These are phyloP conservation scores for Chrysanthemum lavandulifolium DNA, from an alignment of 129 eudicot species.

Conservation along the genomic window DNA sequence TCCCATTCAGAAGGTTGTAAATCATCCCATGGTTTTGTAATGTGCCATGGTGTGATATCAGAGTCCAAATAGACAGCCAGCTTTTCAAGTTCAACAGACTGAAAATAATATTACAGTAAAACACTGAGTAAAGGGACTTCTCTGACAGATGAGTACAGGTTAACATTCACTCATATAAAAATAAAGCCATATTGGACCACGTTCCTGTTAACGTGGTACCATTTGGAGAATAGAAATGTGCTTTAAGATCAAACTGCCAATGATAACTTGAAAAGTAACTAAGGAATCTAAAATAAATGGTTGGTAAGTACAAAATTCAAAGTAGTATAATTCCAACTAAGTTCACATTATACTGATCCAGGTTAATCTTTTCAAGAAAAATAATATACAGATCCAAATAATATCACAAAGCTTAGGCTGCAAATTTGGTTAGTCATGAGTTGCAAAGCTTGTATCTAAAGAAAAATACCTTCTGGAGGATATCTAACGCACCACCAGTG, in stretches of 20 bases:
- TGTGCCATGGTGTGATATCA: conserved; percentile 79
- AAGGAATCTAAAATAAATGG: conserved; percentile 4
- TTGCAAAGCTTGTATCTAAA: conserved; percentile 12
- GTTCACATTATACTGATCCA: neutral
- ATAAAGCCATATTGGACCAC: neutral
- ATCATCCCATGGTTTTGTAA: conserved; percentile 81
- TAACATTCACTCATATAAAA: conserved; percentile 4
- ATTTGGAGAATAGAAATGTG: conserved; percentile 4
- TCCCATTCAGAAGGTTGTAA: conserved; percentile 83
- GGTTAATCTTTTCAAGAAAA: no score
- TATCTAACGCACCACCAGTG: conserved; percentile 93
- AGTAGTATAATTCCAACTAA: conserved; percentile 9
- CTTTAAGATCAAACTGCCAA: conserved; percentile 3
- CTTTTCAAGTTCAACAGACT: conserved; percentile 86
- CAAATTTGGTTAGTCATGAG: conserved; percentile 19
- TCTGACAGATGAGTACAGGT: conserved; percentile 12
- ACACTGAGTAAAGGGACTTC: conserved; percentile 14
- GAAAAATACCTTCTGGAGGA: conserved; percentile 73
- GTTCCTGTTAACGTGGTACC: neutral
- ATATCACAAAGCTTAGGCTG: neutral
- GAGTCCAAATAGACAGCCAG: conserved; percentile 91
- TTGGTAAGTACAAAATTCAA: neutral
- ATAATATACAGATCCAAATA: neutral
- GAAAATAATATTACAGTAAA: conserved; percentile 24
- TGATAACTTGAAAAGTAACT: neutral